Evolutionary conservation across 768 basidiomycete genomes (phyloP).

Genomic region (Trichaptum fuscoviolaceum): DNA sequence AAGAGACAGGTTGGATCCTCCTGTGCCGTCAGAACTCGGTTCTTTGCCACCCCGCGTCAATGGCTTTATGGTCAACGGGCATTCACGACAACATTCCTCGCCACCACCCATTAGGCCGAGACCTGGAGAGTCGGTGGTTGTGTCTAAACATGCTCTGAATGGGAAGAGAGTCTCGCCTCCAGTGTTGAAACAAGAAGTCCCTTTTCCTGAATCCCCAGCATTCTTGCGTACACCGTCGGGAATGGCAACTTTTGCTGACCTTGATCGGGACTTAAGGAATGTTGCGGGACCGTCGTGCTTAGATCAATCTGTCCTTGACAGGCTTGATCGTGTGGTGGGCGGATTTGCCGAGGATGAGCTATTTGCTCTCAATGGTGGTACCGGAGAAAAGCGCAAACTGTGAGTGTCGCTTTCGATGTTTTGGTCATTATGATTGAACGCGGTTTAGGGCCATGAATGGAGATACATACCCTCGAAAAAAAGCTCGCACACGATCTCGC

Average conservation of each 20-base stretch:
- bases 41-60: constrained; percentile 23
- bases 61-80: constrained; percentile 43
- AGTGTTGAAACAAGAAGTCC: constrained; percentile 29
- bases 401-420: constrained; percentile 24
- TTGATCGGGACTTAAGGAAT: constrained; percentile 48
- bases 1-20: constrained; percentile 71
- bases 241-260: constrained; percentile 62
- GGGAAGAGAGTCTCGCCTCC: constrained; percentile 7
- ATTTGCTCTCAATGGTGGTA: constrained; percentile 24
- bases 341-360: constrained; percentile 27
- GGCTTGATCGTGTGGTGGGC: constrained; percentile 13
- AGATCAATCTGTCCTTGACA: constrained; percentile 17
- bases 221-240: constrained; percentile 64
- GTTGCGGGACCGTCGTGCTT: constrained; percentile 15
- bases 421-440: constrained; percentile 24
- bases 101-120: constrained; percentile 25
- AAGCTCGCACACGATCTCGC: constrained; percentile 36
- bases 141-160: neutral
- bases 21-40: constrained; percentile 43
- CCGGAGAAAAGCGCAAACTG: constrained; percentile 66
- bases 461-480: constrained; percentile 55
- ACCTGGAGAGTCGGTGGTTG: constrained; percentile 9
- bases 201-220: constrained; percentile 64
- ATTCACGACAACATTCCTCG: constrained; percentile 35
- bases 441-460: constrained; percentile 14